Evolutionary conservation across 2,329 filamentous ascomycete genomes (phyloP).

Genomic region (Pyrenophora graminea): DNA sequence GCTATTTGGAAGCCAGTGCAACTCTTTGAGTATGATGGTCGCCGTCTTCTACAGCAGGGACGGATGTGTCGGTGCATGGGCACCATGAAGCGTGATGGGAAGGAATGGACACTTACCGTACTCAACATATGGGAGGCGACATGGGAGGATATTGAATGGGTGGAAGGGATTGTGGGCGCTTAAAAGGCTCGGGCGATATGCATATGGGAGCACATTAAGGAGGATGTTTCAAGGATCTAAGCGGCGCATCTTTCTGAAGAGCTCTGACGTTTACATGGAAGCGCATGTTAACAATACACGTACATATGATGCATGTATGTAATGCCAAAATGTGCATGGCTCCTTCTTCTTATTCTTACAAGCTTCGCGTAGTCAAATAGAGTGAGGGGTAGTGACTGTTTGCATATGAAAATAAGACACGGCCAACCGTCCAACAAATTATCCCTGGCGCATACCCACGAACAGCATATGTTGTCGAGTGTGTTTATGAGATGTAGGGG

Average conservation of each 20-base stretch:
- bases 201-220: background rate
- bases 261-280: background rate
- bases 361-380: too few species aligned
- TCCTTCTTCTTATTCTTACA: background rate
- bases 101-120: conserved; percentile 52
- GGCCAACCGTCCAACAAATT: too few species aligned
- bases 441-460: too few species aligned
- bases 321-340: conserved; percentile 2
- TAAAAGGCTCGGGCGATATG: conserved; percentile 10
- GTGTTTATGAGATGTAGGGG: too few species aligned
- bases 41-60: conserved; percentile 48
- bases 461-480: too few species aligned
- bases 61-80: conserved; percentile 56
- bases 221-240: conserved; percentile 6
- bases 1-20: conserved; percentile 51
- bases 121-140: conserved; percentile 58
- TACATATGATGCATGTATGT: background rate
- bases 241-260: conserved; percentile 4
- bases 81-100: conserved; percentile 52
- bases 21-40: conserved; percentile 54
- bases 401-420: too few species aligned
- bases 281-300: background rate
- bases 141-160: conserved; percentile 60
- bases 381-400: too few species aligned
- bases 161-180: conserved; percentile 49